Base-by-base conservation (phyloP, 441 rosid species). In the Jatropha podagrica region DNA sequence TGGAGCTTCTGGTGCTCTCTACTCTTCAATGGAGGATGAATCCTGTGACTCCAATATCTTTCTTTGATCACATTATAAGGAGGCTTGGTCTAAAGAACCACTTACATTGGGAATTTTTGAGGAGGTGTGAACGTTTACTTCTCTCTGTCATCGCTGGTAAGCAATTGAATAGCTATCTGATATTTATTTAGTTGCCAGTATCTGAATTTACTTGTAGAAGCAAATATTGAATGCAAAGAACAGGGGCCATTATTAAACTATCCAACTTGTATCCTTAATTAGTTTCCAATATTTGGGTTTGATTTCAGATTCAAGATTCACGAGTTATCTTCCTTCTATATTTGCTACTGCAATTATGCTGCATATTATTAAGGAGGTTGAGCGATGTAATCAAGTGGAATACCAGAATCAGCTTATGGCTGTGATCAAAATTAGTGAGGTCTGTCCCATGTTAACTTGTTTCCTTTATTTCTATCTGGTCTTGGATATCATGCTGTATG, bases 1-100 rank as follows among this genome's bases (percentile, higher is more conserved):
- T 88, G 94, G 97, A 92, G 87, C 81, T 92, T 76, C 74, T 88
- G 63, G 90, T 90, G 65, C 90, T 92, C 58, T 90, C 97, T 37
- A 78, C 89, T 15, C 92, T 90, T 49, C 76, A 83, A 48, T 90
- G 95, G 94, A 86, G 83, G 89, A 90, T 92, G 97, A 87, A 92
- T 80, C 94, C 93, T 27, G 93, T 88, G n/a, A 92, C 93, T 55
- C 88, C 93, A 56, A 76, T 87, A 79, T 85, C 90, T 3, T 92
- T 88, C 73, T 79, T 92, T 66, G 93, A 92, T 81, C 84, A 85
- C 79, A 81, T 90, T 68, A 74, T 85, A 20, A 85, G 93, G 86
- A 88, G 87, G 82, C 86, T 92, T 63, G 88, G 89, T n/a, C 77
- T 90, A 46, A 90, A 83, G 78, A 85, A 73, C 55, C 75, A 69